Base-by-base conservation (phyloP, 2,329 filamentous ascomycete genomes). In the Niveomyces coronatus region DNA sequence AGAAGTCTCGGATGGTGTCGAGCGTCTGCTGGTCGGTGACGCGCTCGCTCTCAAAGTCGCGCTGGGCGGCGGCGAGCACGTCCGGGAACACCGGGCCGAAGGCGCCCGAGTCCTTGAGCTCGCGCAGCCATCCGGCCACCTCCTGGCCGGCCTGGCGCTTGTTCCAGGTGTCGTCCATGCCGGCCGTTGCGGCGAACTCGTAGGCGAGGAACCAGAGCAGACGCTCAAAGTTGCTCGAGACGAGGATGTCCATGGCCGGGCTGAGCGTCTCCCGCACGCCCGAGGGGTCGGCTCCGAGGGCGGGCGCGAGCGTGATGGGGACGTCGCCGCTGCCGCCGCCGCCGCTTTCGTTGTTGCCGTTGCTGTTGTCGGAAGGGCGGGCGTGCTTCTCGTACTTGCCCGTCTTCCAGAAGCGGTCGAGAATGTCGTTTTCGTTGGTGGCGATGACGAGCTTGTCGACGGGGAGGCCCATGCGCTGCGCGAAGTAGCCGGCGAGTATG, bases 341-440 rank as follows among this genome's bases (percentile, higher is more conserved):
- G 76, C 68, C 2, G 39, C 16, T 17, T n/a, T n/a, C n/a, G n/a
- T n/a, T n/a, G n/a, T n/a, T n/a, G n/a, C n/a, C n/a, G n/a, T n/a
- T n/a, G n/a, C n/a, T n/a, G n/a, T n/a, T n/a, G n/a, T n/a, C n/a
- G n/a, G n/a, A n/a, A n/a, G 38, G 20, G 2, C 31, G 20, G 9
- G 78, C 67, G 52, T 87, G 73, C 72, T 95, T 96, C 66, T 91
- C 85, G 63, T 96, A 96, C 48, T 73, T 72, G 27, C 89, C 85
- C 0, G 81, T 84, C 64, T 83, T 82, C 84, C 85, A 95, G 72
- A 98, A 98, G 23, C 91, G 78, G 61, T 96, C 76, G 9, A 98
- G 74, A 44, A 96, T 96, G 53, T 96, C 91, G 64, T 98, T 98
- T 64, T 93, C 88, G 60, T 96, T 96, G 36, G 89, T 96, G 1